A percentile compares a stretch with the other conserved stretches of the same genome.
These are phyloP conservation scores for Diaporthe longicolla DNA, from an alignment of 2,329 filamentous ascomycete species.

Conservation along the genomic window DNA sequence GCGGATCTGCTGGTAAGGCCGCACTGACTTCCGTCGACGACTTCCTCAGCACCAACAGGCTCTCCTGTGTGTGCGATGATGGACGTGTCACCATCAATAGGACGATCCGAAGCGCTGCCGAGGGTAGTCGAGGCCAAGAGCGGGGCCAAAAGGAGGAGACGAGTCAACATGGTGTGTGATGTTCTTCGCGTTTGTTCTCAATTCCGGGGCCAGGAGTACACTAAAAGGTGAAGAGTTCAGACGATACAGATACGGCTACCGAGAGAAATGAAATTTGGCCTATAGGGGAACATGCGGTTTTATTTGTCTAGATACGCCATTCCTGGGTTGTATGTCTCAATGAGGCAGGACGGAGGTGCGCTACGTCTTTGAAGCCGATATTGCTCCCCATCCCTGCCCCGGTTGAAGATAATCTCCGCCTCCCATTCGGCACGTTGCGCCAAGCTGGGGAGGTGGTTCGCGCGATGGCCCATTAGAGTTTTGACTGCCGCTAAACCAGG, in stretches of 20 bases:
- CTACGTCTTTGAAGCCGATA: constrained; percentile 10
- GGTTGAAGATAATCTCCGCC: constrained; percentile 12
- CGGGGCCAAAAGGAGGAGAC: not conserved
- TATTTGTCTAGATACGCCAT: not conserved
- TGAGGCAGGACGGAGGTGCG: not conserved
- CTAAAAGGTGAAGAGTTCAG: rapidly evolving
- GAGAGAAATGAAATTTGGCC: too few relatives aligned
- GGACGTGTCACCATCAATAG: constrained; percentile 47
- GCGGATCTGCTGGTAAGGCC: not conserved
- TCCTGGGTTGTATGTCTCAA: constrained; percentile 6
- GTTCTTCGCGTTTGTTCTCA: not conserved
- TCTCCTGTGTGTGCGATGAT: constrained; percentile 49
- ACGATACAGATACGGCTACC: not conserved
- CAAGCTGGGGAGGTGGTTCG: constrained; percentile 25
- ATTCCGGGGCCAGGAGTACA: not conserved
- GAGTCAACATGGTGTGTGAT: constrained; percentile 25
- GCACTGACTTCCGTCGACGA: constrained; percentile 48
- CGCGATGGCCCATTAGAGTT: constrained; percentile 15
- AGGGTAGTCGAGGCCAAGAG: constrained; percentile 30
- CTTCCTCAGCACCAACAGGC: constrained; percentile 49
- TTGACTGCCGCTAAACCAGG: constrained; percentile 12
- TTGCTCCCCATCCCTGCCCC: constrained; percentile 28
- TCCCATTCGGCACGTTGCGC: constrained; percentile 7
- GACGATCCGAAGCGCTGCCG: not conserved
- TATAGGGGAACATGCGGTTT: not conserved